Conservation (phyloP, 148 eudicot genomes). For the Polygonum maritimum region DNA sequence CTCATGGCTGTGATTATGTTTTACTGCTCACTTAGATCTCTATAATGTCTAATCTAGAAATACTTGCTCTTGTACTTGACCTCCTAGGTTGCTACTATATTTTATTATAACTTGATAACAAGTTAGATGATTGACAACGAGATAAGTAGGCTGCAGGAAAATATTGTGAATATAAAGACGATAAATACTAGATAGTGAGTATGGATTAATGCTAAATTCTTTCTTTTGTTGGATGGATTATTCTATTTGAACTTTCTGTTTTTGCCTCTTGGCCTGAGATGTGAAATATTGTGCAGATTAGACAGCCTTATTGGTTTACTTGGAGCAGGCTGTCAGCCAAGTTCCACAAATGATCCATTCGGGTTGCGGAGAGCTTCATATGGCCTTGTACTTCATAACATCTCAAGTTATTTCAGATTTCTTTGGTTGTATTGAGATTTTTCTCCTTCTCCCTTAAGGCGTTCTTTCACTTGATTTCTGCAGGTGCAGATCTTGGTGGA, state of each 20-base stretch:
- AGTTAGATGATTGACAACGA: no score
- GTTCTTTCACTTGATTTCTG: background rate
- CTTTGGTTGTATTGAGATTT: background rate
- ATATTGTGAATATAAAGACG: no score
- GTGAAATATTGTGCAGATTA: constrained; percentile 44
- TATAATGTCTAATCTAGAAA: no score
- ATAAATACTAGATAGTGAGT: no score
- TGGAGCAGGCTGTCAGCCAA: constrained; percentile 97
- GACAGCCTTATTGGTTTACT: constrained; percentile 96
- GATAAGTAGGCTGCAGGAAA: no score
- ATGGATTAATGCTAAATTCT: no score
- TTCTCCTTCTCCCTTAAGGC: background rate
- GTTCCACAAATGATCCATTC: constrained; percentile 81
- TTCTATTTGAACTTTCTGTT: background rate
- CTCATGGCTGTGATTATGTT: no score
- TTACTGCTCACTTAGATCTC: no score
- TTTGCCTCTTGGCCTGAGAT: background rate
- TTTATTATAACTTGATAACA: no score
- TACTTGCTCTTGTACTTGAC: no score
- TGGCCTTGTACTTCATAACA: constrained; percentile 59
- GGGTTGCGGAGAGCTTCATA: constrained; percentile 91
- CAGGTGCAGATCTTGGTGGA: constrained; percentile 95
- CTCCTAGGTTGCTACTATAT: no score
- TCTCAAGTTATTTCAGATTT: background rate
- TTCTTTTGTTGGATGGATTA: background rate